Evolutionary conservation across 1,284 basidiomycete genomes (phyloP).

Genomic region (Vanrija pseudolonga): DNA sequence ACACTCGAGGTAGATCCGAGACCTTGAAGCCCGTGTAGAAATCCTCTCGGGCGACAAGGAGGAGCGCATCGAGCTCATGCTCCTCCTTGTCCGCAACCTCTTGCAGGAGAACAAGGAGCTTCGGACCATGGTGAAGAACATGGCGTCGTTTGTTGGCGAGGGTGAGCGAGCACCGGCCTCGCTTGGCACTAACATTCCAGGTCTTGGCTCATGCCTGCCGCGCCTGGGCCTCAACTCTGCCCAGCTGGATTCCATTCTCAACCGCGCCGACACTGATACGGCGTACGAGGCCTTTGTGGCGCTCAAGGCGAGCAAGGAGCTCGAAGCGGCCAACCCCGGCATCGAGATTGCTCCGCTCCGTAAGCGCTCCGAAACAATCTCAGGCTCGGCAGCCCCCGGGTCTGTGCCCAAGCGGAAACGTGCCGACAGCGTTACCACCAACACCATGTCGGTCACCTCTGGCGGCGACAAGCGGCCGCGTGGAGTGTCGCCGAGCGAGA

Average conservation of each 20-base stretch:
- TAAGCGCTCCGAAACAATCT: background rate
- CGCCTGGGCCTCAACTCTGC: slow-evolving; percentile 68
- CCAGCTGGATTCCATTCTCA: slow-evolving; percentile 74
- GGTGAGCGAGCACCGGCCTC: slow-evolving; percentile 52
- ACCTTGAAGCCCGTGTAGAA: slow-evolving; percentile 85
- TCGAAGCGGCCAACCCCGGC: slow-evolving; percentile 34
- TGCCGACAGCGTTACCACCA: background rate
- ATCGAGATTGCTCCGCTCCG: slow-evolving; percentile 21
- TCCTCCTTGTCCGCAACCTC: slow-evolving; percentile 77
- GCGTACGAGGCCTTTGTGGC: slow-evolving; percentile 79
- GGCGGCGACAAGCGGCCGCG: slow-evolving; percentile 7
- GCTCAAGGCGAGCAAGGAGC: slow-evolving; percentile 45
- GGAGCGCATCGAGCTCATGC: slow-evolving; percentile 75
- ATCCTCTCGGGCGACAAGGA: slow-evolving; percentile 83
- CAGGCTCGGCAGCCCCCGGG: background rate
- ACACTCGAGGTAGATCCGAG: slow-evolving; percentile 68
- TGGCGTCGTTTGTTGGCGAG: slow-evolving; percentile 77
- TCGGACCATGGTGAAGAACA: slow-evolving; percentile 67
- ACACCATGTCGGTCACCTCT: background rate
- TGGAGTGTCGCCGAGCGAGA: background rate
- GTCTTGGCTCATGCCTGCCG: slow-evolving; percentile 60
- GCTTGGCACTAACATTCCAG: slow-evolving; percentile 14
- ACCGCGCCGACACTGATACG: slow-evolving; percentile 81
- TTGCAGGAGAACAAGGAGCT: slow-evolving; percentile 84
- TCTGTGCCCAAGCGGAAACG: slow-evolving; percentile 31